Conservation (phyloP, 2,329 filamentous ascomycete species). For the Coniochaeta sp. region DNA sequence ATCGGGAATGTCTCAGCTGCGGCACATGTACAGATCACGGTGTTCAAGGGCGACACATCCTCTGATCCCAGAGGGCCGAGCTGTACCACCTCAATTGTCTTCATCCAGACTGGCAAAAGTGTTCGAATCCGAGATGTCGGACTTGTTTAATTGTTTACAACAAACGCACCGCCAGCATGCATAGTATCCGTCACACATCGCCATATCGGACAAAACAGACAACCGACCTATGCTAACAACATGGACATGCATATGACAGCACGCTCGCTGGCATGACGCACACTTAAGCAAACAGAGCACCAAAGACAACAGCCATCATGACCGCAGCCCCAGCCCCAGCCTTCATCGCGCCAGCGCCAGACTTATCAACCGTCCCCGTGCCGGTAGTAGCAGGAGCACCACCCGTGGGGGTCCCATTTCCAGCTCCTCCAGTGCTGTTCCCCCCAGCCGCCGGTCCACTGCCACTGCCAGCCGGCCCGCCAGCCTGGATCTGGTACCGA, state of each 20-base stretch:
- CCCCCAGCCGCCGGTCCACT: slow-evolving; percentile 21
- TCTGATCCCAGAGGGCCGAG: too few relatives aligned
- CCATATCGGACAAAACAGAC: not conserved
- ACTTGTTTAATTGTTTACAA: too few relatives aligned
- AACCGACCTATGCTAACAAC: not conserved
- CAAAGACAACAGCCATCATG: not conserved
- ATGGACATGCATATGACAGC: too few relatives aligned
- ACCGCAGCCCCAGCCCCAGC: slow-evolving; percentile 13
- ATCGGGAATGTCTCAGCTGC: not conserved
- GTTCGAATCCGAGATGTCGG: too few relatives aligned
- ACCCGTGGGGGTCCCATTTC: not conserved
- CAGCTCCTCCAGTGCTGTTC: slow-evolving; percentile 12
- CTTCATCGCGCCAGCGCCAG: slow-evolving; percentile 21
- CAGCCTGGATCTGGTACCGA: slow-evolving; percentile 28
- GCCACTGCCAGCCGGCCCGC: slow-evolving; percentile 11
- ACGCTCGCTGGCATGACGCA: slow-evolving; percentile 5
- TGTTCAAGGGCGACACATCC: too few relatives aligned
- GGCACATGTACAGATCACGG: not conserved
- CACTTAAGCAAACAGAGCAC: slow-evolving; percentile 11
- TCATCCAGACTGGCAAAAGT: too few relatives aligned
- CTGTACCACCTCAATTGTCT: too few relatives aligned
- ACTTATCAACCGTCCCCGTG: slow-evolving; percentile 18
- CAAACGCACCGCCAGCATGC: too few relatives aligned
- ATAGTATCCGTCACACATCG: not conserved
- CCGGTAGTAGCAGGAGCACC: not conserved